Conservation (phyloP, 1,139 yeast genomes). For the Blastobotrys buckinghamii region DNA sequence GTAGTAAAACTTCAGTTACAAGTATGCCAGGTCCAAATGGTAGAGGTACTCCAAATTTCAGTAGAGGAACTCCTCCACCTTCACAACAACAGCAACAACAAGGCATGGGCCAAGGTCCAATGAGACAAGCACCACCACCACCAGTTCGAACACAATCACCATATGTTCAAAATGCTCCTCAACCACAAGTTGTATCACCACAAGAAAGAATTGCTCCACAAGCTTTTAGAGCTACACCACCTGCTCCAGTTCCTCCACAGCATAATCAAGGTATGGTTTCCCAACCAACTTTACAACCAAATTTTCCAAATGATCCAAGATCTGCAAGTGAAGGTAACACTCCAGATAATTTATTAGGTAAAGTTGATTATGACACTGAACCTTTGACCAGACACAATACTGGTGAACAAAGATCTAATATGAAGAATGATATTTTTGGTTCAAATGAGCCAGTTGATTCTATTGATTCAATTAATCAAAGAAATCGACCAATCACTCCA, state of each 20-base stretch:
- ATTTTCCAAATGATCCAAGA: slow-evolving; percentile 11
- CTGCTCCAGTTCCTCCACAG: slow-evolving; percentile 8
- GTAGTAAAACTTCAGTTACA: slow-evolving; percentile 1
- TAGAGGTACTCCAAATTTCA: slow-evolving; percentile 7
- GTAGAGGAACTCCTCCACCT: slow-evolving; percentile 7
- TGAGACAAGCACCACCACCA: slow-evolving; percentile 3
- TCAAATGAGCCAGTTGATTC: slow-evolving; percentile 21
- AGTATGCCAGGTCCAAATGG: neutral
- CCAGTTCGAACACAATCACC: neutral
- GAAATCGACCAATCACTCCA: slow-evolving; percentile 10
- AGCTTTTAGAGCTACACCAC: slow-evolving; percentile 12
- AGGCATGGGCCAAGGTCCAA: too few species aligned
- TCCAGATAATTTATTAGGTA: slow-evolving; percentile 28
- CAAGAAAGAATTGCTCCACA: slow-evolving; percentile 2
- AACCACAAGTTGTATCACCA: neutral
- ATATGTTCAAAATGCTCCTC: neutral
- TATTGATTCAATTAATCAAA: slow-evolving; percentile 17
- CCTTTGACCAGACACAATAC: slow-evolving; percentile 26
- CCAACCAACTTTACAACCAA: neutral
- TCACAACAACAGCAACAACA: neutral
- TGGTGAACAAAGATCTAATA: slow-evolving; percentile 8
- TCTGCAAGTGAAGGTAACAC: slow-evolving; percentile 30
- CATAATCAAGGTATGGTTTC: neutral
- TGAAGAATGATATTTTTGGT: slow-evolving; percentile 21
- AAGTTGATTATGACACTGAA: slow-evolving; percentile 24